Conservation (phyloP, 441 rosid genomes). For the Gossypium schwendimanii region DNA sequence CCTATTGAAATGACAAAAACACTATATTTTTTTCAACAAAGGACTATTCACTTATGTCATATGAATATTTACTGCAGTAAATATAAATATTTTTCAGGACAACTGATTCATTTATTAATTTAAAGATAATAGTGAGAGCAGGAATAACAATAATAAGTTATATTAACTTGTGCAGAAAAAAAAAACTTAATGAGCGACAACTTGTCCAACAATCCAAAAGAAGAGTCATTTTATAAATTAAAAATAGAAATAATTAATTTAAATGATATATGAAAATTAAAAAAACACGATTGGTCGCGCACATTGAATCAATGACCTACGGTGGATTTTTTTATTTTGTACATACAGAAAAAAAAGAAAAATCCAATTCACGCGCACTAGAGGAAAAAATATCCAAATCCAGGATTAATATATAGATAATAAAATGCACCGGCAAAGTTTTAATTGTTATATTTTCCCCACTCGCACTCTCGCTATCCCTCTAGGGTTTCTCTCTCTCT, state of each 20-base stretch:
- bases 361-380: too few species aligned
- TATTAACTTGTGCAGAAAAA: too few species aligned
- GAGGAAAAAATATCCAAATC: neutral
- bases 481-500: slow-evolving; percentile 46
- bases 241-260: too few species aligned
- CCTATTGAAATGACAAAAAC: too few species aligned
- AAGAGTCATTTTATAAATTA: neutral
- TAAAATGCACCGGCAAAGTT: neutral
- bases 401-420: neutral
- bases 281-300: neutral
- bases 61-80: too few species aligned
- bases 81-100: too few species aligned
- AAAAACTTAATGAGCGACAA: neutral
- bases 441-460: neutral
- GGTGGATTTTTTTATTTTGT: neutral
- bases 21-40: too few species aligned
- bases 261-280: neutral
- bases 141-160: too few species aligned
- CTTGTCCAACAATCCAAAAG: neutral
- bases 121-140: too few species aligned
- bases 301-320: neutral
- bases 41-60: too few species aligned
- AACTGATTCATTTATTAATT: too few species aligned
- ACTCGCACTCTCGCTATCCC: slow-evolving; percentile 10
- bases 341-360: neutral